phyloP scores from a whole-genome alignment of 495 filamentous ascomycete species.

The Cercophora sp. region DNA sequence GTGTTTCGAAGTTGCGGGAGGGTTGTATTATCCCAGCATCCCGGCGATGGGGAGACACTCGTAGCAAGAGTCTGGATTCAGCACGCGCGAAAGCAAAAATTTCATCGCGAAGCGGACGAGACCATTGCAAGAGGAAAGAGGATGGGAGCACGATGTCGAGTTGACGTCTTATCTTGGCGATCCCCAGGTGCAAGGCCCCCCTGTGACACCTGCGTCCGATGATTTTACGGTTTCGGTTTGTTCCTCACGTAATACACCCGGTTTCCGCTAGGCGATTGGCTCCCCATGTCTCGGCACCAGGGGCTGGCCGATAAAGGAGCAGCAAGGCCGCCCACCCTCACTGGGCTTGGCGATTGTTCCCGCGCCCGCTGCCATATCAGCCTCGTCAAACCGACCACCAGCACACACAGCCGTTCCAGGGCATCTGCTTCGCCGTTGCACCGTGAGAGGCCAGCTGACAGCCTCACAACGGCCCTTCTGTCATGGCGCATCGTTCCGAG shows the following conservation, averaged over 20 bases:
- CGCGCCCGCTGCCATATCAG: neutral
- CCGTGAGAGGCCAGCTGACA: conserved; percentile 8
- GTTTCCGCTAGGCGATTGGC: conserved; percentile 7
- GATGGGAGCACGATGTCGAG: neutral
- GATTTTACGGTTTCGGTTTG: conserved; percentile 17
- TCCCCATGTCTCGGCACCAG: neutral
- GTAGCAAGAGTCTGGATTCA: neutral
- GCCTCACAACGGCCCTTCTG: neutral
- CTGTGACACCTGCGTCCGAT: conserved; percentile 18
- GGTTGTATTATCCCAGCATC: conserved; percentile 4
- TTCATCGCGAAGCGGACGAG: neutral
- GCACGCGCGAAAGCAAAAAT: neutral
- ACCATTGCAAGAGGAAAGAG: neutral
- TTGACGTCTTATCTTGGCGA: conserved; percentile 12
- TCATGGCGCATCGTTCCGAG: no score
- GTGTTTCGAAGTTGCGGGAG: neutral
- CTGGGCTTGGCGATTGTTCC: neutral
- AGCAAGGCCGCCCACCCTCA: no score
- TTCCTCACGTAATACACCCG: conserved; percentile 1
- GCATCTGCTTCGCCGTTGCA: no score
- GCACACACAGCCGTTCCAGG: no score
- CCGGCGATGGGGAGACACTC: conserved; percentile 1
- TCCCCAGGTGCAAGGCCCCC: neutral
- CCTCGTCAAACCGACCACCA: neutral
- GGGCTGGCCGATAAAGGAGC: conserved; percentile 16